Conservation (phyloP, 116 monocot species). For the Posidonia oceanica region DNA sequence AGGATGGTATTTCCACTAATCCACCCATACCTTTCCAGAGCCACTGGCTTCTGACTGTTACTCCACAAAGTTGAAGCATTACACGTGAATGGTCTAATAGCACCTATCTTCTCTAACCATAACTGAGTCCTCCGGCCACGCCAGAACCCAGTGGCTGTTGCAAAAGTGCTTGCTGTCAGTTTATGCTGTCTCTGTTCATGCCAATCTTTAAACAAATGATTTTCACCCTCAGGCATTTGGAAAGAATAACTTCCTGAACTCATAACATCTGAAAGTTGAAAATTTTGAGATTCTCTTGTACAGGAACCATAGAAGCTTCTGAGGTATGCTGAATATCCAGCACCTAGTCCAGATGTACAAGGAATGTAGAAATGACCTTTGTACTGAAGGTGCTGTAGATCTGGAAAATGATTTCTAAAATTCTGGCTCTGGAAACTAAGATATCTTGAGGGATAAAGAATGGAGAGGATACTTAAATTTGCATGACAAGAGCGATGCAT, state of each 20-base stretch:
- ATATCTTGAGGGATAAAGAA: background rate
- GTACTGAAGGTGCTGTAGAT: background rate
- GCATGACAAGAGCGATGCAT: background rate
- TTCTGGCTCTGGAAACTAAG: background rate
- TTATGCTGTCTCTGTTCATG: constrained; percentile 17
- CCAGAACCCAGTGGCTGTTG: constrained; percentile 20
- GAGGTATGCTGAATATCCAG: constrained; percentile 1
- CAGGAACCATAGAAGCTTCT: background rate
- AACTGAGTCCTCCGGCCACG: constrained; percentile 19
- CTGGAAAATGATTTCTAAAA: constrained; percentile 1
- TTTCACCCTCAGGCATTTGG: background rate
- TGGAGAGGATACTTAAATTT: background rate
- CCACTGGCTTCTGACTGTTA: constrained; percentile 6
- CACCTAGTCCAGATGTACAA: background rate
- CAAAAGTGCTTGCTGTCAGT: constrained; percentile 34
- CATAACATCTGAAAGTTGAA: background rate
- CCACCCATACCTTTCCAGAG: constrained; percentile 14
- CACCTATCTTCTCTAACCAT: constrained; percentile 23
- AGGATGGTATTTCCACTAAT: constrained; percentile 10
- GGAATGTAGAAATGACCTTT: background rate
- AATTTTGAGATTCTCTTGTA: background rate
- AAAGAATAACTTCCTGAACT: background rate
- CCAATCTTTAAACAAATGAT: constrained; percentile 16
- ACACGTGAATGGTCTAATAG: constrained; percentile 10
- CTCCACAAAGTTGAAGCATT: constrained; percentile 14